phyloP scores from a whole-genome alignment of 2,329 filamentous ascomycete species.

The Cladophialophora yegresii region DNA sequence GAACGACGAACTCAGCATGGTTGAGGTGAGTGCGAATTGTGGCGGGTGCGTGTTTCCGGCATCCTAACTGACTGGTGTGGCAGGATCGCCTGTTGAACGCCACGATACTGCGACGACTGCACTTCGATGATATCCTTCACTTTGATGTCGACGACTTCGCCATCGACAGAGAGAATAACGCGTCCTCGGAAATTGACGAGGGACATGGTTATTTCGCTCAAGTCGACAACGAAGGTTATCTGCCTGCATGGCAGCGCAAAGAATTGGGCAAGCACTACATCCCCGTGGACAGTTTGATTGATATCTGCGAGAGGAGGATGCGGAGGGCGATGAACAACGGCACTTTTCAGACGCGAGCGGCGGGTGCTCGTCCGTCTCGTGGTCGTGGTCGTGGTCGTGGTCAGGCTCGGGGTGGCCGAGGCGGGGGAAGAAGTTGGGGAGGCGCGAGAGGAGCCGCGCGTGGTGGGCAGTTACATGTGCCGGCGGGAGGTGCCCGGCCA shows the following conservation, averaged over 20 bases:
- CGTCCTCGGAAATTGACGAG: neutral
- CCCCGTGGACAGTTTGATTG: neutral
- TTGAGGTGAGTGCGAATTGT: neutral
- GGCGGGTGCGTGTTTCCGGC: neutral
- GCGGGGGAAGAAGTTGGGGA: neutral
- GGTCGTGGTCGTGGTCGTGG: neutral
- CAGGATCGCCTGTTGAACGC: neutral
- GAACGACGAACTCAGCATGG: neutral
- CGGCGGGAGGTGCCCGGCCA: neutral
- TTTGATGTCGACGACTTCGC: neutral
- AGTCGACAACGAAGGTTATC: neutral
- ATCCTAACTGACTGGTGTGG: neutral
- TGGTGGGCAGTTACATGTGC: neutral
- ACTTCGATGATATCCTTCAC: neutral
- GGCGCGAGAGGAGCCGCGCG: neutral
- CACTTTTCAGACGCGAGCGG: neutral
- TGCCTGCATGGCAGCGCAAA: neutral
- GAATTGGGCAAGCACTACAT: neutral
- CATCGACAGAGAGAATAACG: neutral
- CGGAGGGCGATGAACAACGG: neutral
- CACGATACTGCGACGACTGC: neutral
- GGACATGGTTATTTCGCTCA: neutral
- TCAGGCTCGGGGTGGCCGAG: neutral
- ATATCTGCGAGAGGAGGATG: constrained; percentile 1
- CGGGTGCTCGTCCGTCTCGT: neutral